A percentile compares a stretch with the other conserved stretches of the same genome.
Evolutionary conservation across 768 basidiomycete genomes (phyloP).

Genomic region (Mycena capillaripes): DNA sequence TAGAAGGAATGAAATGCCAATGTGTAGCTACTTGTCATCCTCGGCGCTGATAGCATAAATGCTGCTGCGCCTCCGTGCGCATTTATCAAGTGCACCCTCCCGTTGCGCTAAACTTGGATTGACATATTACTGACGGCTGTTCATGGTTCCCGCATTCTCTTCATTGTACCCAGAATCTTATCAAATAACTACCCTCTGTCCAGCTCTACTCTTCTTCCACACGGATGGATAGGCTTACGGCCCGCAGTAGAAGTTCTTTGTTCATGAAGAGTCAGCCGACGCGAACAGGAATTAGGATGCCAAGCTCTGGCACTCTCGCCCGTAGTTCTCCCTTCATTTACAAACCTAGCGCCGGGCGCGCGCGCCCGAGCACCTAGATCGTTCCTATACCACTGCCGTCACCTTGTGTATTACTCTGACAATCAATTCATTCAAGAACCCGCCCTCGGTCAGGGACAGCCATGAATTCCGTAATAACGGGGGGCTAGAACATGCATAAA

Average conservation of each 20-base stretch:
- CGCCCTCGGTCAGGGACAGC: slow-evolving; percentile 12
- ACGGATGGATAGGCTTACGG: background rate
- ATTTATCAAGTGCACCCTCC: too few relatives aligned
- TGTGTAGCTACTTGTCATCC: too few relatives aligned
- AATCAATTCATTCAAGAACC: slow-evolving; percentile 4
- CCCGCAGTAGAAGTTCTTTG: slow-evolving; percentile 8
- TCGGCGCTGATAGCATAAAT: too few relatives aligned
- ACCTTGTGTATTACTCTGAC: slow-evolving; percentile 5
- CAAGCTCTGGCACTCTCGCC: slow-evolving; percentile 1
- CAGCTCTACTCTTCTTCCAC: background rate
- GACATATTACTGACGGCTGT: too few relatives aligned
- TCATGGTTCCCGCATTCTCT: too few relatives aligned
- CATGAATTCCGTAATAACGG: too few relatives aligned
- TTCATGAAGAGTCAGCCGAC: slow-evolving; percentile 11
- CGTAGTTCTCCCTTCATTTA: slow-evolving; percentile 1
- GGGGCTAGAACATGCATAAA: slow-evolving; percentile 1
- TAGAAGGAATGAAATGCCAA: too few relatives aligned
- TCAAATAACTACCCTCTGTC: slow-evolving; percentile 1
- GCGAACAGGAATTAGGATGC: background rate
- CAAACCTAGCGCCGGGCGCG: background rate
- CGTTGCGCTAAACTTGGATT: too few relatives aligned
- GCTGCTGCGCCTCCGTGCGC: too few relatives aligned
- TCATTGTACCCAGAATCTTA: too few relatives aligned
- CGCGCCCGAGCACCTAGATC: background rate
- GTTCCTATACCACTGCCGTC: slow-evolving; percentile 13